phyloP scores from a whole-genome alignment of 257 asterid species.

The Nicotiana tomentosiformis region DNA sequence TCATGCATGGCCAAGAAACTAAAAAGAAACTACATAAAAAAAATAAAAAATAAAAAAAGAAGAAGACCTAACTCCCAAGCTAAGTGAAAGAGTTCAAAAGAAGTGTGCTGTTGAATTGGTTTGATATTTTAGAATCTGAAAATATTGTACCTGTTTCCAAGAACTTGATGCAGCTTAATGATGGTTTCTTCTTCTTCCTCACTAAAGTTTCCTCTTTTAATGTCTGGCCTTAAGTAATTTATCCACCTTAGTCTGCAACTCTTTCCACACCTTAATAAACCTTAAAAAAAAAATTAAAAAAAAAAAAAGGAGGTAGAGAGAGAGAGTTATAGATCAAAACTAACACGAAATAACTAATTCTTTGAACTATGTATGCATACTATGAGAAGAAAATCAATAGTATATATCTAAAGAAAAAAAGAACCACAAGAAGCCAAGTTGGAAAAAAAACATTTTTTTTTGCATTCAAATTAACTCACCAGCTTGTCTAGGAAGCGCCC shows the following conservation, averaged over 20 bases:
- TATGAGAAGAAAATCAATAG: too few species aligned
- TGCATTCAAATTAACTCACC: slow-evolving; percentile 12
- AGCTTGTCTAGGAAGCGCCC: slow-evolving; percentile 37
- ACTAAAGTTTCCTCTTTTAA: slow-evolving; percentile 30
- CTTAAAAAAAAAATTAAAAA: neutral
- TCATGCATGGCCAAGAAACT: neutral
- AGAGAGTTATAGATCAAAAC: neutral
- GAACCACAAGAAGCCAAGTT: neutral
- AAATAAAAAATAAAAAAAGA: too few species aligned
- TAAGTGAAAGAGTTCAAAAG: neutral
- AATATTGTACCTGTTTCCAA: slow-evolving; percentile 24
- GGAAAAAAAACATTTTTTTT: neutral
- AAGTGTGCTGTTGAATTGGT: neutral
- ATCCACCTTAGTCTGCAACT: slow-evolving; percentile 36
- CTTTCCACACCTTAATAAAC: slow-evolving; percentile 31
- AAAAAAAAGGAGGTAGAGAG: too few species aligned
- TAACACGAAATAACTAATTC: neutral
- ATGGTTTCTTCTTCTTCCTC: slow-evolving; percentile 28
- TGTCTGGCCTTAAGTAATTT: slow-evolving; percentile 31
- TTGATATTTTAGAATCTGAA: neutral
- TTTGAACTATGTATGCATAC: neutral
- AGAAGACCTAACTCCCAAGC: neutral
- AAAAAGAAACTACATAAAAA: neutral
- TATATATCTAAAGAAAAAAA: neutral
- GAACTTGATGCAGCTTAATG: slow-evolving; percentile 16